Percentiles rank a stretch among this genome's conserved stretches.
Evolutionary conservation across 2,329 filamentous ascomycete genomes (phyloP).

Genomic region (Claviceps monticola): DNA sequence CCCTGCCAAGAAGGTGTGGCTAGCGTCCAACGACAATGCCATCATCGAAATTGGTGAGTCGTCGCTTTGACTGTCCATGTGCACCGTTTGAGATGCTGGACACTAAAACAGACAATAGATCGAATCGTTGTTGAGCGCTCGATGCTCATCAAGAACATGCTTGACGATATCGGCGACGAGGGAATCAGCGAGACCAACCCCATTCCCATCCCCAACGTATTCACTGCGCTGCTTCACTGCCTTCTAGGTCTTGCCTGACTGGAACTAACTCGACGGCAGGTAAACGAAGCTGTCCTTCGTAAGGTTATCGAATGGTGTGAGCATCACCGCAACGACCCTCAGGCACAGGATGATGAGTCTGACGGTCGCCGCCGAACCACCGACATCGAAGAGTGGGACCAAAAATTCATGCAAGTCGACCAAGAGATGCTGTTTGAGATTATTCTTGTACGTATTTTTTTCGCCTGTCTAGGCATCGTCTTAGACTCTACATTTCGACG

Average conservation of each 20-base stretch:
- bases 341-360: conserved; percentile 72
- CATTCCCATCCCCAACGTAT: conserved; percentile 77
- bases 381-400: conserved; percentile 98
- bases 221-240: conserved; percentile 11
- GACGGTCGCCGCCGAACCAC: conserved; percentile 97
- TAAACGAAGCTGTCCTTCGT: conserved; percentile 83
- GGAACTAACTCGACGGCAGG: conserved; percentile 30
- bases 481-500: not conserved
- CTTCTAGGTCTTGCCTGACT: not conserved
- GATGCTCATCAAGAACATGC: conserved; percentile 94
- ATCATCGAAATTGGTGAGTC: conserved; percentile 33
- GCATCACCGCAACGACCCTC: conserved; percentile 86
- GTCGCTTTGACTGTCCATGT: not conserved
- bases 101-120: conserved; percentile 34
- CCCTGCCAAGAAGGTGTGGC: conserved; percentile 27
- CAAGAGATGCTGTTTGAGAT: conserved; percentile 99
- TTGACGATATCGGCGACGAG: conserved; percentile 75
- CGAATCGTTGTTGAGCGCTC: conserved; percentile 80
- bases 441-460: conserved; percentile 57
- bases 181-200: conserved; percentile 41
- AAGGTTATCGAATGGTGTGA: conserved; percentile 99
- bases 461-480: not conserved
- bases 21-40: conserved; percentile 38
- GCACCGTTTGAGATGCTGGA: not conserved
- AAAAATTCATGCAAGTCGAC: conserved; percentile 99